Conservation (phyloP, 768 basidiomycete genomes). For the Rhizopogon roseolus region DNA sequence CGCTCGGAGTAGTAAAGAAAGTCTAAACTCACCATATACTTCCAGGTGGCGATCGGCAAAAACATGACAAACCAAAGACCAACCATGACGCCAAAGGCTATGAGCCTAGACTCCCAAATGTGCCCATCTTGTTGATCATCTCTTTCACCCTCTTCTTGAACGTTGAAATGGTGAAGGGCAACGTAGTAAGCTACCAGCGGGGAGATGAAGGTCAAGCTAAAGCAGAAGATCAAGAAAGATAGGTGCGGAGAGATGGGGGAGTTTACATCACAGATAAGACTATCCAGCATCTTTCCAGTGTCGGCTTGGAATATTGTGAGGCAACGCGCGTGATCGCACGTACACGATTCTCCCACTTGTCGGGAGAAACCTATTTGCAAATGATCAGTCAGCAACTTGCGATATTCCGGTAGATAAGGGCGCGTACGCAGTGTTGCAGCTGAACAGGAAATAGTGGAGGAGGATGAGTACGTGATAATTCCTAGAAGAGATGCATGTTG, state of each 20-base stretch:
- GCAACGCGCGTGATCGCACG: slow-evolving; percentile 31
- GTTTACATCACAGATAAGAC: slow-evolving; percentile 33
- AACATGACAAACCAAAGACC: slow-evolving; percentile 34
- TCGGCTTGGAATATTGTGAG: slow-evolving; percentile 37
- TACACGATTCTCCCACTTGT: slow-evolving; percentile 41
- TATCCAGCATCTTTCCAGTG: slow-evolving; percentile 40
- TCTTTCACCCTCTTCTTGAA: not conserved
- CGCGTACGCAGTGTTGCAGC: slow-evolving; percentile 32
- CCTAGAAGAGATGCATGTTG: slow-evolving; percentile 13
- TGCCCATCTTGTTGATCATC: slow-evolving; percentile 10
- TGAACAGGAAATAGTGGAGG: slow-evolving; percentile 31
- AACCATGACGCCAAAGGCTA: slow-evolving; percentile 32
- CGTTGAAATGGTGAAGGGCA: slow-evolving; percentile 17
- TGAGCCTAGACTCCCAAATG: slow-evolving; percentile 30
- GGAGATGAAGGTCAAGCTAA: slow-evolving; percentile 34
- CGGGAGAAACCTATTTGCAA: slow-evolving; percentile 31
- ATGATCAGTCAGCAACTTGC: not conserved
- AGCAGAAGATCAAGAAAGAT: not conserved
- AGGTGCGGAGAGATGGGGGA: slow-evolving; percentile 7
- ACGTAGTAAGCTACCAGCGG: slow-evolving; percentile 36
- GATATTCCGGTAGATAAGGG: not conserved
- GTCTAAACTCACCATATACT: slow-evolving; percentile 31
- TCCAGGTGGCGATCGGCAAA: slow-evolving; percentile 43
- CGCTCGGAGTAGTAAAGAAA: not conserved
- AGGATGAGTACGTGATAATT: slow-evolving; percentile 27